These are phyloP conservation scores for Colletotrichum tabaci DNA, from an alignment of 2,329 filamentous ascomycete species.

Conservation along the genomic window DNA sequence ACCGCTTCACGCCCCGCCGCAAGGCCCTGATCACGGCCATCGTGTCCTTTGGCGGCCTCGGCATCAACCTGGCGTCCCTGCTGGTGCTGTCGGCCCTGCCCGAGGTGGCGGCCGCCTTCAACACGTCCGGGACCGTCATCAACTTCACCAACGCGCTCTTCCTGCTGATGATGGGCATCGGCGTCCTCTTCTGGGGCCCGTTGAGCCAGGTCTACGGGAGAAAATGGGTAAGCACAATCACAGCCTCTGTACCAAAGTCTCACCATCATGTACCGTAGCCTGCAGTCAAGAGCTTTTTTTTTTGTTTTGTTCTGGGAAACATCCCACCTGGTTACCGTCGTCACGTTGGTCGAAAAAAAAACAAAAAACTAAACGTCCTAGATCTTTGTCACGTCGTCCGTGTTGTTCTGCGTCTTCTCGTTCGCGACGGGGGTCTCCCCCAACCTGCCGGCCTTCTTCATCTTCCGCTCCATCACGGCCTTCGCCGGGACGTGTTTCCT, in stretches of 20 bases:
- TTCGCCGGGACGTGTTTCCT: constrained; percentile 80
- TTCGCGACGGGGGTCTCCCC: constrained; percentile 77
- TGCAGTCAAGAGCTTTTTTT: too few species aligned
- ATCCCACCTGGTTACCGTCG: neutral
- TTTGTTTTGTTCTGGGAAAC: too few species aligned
- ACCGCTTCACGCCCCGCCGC: constrained; percentile 44
- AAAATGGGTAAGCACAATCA: constrained; percentile 56
- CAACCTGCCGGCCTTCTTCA: constrained; percentile 75
- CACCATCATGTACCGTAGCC: constrained; percentile 24
- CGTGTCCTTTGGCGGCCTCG: constrained; percentile 39
- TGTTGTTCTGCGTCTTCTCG: constrained; percentile 74
- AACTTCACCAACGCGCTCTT: constrained; percentile 80
- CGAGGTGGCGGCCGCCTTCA: constrained; percentile 77
- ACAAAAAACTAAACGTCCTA: constrained; percentile 35
- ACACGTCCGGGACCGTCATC: constrained; percentile 77
- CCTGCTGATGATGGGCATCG: constrained; percentile 79
- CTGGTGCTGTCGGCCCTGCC: constrained; percentile 77
- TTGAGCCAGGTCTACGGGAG: constrained; percentile 72
- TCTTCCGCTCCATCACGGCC: constrained; percentile 78
- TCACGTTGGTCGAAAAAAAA: neutral
- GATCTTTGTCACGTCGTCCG: constrained; percentile 45
- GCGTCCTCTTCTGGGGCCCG: constrained; percentile 77
- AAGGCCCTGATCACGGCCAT: constrained; percentile 46
- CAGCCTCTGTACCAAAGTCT: constrained; percentile 48
- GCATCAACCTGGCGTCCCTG: constrained; percentile 38